These are phyloP conservation scores for Xylaria digitata DNA, from an alignment of 2,329 filamentous ascomycete species.

Conservation along the genomic window DNA sequence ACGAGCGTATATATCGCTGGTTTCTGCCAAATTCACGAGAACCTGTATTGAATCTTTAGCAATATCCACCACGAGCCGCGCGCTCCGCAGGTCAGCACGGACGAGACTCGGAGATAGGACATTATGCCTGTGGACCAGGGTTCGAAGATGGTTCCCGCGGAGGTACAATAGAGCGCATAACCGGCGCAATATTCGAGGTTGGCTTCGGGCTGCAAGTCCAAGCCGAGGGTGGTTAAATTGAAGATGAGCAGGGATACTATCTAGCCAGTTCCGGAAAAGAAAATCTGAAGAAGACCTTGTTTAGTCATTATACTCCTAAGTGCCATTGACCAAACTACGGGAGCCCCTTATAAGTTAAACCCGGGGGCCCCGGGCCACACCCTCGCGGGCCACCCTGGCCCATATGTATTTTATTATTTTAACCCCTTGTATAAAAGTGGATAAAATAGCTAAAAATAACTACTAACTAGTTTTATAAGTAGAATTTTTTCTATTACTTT, in stretches of 20 bases:
- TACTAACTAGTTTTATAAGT: too few species aligned
- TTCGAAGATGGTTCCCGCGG: conserved; percentile 13
- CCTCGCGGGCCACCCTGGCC: too few species aligned
- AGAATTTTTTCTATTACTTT: too few species aligned
- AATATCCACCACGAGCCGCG: conserved; percentile 12
- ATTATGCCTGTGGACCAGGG: conserved; percentile 11
- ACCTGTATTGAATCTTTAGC: conserved; percentile 23
- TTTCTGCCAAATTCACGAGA: conserved; percentile 26
- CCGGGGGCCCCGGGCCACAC: too few species aligned
- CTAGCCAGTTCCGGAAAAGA: conserved; percentile 8
- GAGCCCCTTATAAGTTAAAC: too few species aligned
- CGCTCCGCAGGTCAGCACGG: conserved; percentile 8
- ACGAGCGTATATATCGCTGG: conserved; percentile 19
- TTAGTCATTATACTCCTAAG: neutral
- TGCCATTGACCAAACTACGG: too few species aligned
- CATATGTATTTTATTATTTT: too few species aligned
- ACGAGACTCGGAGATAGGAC: conserved; percentile 15
- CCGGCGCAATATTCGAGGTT: conserved; percentile 8
- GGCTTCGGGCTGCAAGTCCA: neutral
- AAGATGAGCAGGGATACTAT: conserved; percentile 12
- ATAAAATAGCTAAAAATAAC: too few species aligned
- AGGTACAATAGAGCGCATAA: conserved; percentile 9
- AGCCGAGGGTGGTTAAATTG: conserved; percentile 10
- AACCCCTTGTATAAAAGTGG: too few species aligned
- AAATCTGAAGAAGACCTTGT: neutral